Evolutionary conservation across 2,329 filamentous ascomycete species (phyloP).

Genomic region (Talaromyces pinophilus): DNA sequence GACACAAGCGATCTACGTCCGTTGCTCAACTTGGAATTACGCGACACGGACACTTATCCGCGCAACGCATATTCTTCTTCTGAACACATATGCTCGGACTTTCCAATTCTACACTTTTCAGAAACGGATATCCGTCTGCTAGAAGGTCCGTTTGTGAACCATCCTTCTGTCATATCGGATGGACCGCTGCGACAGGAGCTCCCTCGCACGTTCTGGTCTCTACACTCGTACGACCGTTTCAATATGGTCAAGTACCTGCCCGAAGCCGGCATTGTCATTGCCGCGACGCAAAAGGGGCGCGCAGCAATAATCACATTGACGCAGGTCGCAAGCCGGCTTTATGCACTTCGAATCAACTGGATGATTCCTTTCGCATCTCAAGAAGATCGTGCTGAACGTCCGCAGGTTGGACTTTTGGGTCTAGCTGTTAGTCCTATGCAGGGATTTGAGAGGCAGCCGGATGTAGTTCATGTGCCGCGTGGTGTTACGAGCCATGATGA

Average conservation of each 20-base stretch:
- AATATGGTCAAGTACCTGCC: conserved; percentile 61
- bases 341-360: conserved; percentile 58
- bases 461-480: conserved; percentile 38
- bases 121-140: conserved; percentile 43
- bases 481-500: conserved; percentile 26
- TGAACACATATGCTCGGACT: conserved; percentile 24
- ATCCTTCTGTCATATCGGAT: conserved; percentile 33
- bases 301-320: conserved; percentile 58
- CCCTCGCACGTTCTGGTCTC: not conserved
- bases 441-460: conserved; percentile 46
- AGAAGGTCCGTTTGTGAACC: conserved; percentile 35
- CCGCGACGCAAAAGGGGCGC: conserved; percentile 60
- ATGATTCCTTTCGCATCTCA: conserved; percentile 57
- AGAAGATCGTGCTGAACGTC: conserved; percentile 48
- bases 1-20: not conserved
- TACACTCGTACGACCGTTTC: conserved; percentile 49
- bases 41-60: not conserved
- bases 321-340: conserved; percentile 34
- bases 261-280: conserved; percentile 59
- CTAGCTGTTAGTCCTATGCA: conserved; percentile 60
- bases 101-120: conserved; percentile 47
- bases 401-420: conserved; percentile 53
- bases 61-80: not conserved
- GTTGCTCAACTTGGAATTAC: not conserved
- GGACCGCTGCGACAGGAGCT: conserved; percentile 19